Percentiles rank a stretch among this genome's conserved stretches.
These are phyloP conservation scores for Dactylonectria estremocensis DNA, from an alignment of 2,329 filamentous ascomycete genomes.

Conservation along the genomic window DNA sequence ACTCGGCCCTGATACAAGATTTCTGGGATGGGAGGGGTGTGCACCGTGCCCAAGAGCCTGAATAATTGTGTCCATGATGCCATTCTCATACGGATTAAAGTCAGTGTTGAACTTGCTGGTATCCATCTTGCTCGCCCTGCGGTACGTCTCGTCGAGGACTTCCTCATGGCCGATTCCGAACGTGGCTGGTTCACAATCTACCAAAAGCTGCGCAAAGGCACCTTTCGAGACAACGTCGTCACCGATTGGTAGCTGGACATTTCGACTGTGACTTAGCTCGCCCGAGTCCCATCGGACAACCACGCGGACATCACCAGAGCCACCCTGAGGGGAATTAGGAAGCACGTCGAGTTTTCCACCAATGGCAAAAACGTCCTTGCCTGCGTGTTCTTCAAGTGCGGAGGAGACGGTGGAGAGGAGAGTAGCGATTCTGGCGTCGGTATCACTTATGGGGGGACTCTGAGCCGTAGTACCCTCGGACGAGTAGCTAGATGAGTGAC, in stretches of 20 bases:
- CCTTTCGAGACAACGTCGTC: background rate
- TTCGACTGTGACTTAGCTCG: background rate
- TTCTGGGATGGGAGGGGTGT: conserved; percentile 38
- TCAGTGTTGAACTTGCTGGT: conserved; percentile 59
- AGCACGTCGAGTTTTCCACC: background rate
- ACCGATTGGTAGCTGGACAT: background rate
- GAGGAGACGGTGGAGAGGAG: background rate
- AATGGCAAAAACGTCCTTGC: background rate
- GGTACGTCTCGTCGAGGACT: conserved; percentile 65
- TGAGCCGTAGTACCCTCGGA: background rate
- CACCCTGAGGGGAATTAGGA: background rate
- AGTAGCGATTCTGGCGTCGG: background rate
- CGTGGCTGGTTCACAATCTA: conserved; percentile 55
- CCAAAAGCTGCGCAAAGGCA: background rate
- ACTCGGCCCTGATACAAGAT: conserved; percentile 61
- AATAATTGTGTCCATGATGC: conserved; percentile 65
- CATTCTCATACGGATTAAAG: conserved; percentile 65
- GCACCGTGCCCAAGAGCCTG: conserved; percentile 59
- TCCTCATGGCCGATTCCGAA: conserved; percentile 63
- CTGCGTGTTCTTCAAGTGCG: background rate
- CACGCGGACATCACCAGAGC: background rate
- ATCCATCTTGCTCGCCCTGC: conserved; percentile 68
- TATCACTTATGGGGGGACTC: background rate
- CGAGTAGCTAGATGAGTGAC: background rate
- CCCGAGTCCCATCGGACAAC: background rate